Evolutionary conservation across 345 rosid species (phyloP).

Genomic region (Hibiscus tridactylites): DNA sequence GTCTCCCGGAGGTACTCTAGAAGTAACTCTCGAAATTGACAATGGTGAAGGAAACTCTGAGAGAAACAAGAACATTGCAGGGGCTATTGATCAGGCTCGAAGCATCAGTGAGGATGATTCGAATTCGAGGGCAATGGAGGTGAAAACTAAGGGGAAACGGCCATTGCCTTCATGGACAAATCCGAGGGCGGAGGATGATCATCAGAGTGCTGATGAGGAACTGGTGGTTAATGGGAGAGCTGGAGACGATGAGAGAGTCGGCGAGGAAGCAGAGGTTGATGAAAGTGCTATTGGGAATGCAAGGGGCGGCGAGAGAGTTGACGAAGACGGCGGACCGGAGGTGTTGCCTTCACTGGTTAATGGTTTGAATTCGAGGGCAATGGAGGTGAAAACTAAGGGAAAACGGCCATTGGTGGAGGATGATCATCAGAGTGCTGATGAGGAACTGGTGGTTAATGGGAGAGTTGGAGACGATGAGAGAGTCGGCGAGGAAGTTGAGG

Average conservation of each 20-base stretch:
- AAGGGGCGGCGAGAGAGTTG: too few species aligned
- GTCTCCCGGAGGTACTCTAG: too few species aligned
- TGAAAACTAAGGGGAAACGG: slow-evolving; percentile 10
- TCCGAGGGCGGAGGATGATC: neutral
- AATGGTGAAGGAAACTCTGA: too few species aligned
- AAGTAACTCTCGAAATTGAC: too few species aligned
- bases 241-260: neutral
- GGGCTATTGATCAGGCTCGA: too few species aligned
- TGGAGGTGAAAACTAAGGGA: slow-evolving; percentile 9
- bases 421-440: neutral
- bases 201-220: neutral
- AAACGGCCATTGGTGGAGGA: neutral
- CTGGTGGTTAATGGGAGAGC: neutral
- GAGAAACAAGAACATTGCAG: too few species aligned
- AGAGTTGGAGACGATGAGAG: neutral
- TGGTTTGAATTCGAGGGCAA: neutral
- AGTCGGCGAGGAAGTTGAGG: neutral
- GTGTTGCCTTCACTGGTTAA: neutral
- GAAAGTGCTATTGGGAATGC: too few species aligned
- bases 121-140: neutral
- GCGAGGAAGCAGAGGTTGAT: neutral
- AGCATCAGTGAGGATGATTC: neutral
- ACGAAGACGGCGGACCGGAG: too few species aligned
- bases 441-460: neutral
- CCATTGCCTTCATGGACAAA: neutral